phyloP scores from a whole-genome alignment of 306 rosid species.

The Ormosia semicastrata region DNA sequence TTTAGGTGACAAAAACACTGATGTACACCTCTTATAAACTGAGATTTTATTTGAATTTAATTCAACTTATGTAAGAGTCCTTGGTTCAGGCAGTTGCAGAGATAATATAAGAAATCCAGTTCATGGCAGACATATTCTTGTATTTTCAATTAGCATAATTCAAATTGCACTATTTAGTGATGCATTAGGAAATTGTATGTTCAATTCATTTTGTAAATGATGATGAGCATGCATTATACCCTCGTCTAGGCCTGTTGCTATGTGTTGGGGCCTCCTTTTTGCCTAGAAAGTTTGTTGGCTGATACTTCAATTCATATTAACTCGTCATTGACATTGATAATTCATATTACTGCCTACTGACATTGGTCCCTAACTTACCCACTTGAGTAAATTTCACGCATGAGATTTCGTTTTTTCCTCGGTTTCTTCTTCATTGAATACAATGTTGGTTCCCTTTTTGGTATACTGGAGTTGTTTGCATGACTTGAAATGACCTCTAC shows the following conservation, averaged over 20 bases:
- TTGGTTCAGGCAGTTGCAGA: neutral
- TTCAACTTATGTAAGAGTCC: neutral
- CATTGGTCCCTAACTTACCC: neutral
- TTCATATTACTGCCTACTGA: neutral
- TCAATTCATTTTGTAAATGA: neutral
- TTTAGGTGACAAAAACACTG: neutral
- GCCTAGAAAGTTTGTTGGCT: neutral
- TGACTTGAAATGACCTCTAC: neutral
- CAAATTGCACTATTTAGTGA: neutral
- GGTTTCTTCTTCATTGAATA: neutral
- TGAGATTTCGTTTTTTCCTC: neutral
- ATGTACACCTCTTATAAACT: neutral
- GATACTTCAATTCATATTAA: neutral
- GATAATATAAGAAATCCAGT: neutral
- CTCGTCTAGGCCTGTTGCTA: neutral
- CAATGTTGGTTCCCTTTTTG: neutral
- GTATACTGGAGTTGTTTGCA: neutral
- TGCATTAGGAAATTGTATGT: slow-evolving; percentile 4
- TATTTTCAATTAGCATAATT: neutral
- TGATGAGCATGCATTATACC: neutral
- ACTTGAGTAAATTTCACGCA: neutral
- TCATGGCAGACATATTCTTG: neutral
- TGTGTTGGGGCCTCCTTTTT: neutral
- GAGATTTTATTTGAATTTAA: neutral
- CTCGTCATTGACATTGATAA: neutral